Conservation (phyloP, 2,329 filamentous ascomycete species). For the Coleophoma eucalyptorum region DNA sequence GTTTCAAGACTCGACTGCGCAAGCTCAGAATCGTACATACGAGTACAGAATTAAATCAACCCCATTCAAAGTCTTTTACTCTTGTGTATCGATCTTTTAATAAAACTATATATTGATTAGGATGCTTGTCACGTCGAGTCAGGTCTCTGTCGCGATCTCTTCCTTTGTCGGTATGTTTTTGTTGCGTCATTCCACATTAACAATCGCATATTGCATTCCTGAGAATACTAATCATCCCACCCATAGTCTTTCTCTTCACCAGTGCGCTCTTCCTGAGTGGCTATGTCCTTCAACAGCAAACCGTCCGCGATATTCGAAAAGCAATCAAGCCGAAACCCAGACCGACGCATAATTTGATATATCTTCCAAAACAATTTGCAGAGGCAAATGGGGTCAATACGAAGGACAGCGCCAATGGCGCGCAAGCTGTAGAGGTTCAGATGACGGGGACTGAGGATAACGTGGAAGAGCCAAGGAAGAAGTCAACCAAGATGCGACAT, state of each 20-base stretch:
- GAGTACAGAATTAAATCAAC: neutral
- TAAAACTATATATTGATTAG: no score
- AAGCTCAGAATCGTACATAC: neutral
- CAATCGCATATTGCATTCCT: slow-evolving; percentile 8
- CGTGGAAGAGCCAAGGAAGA: neutral
- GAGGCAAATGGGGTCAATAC: neutral
- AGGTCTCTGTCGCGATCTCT: slow-evolving; percentile 67
- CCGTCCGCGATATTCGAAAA: slow-evolving; percentile 70
- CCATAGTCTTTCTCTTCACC: slow-evolving; percentile 72
- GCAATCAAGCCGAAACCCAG: slow-evolving; percentile 48
- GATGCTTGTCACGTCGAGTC: slow-evolving; percentile 59
- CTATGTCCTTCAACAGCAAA: slow-evolving; percentile 84
- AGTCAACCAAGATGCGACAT: neutral
- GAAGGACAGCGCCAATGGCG: neutral
- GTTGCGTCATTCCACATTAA: slow-evolving; percentile 4
- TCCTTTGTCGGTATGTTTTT: slow-evolving; percentile 53
- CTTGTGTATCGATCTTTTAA: no score
- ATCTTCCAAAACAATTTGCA: slow-evolving; percentile 16
- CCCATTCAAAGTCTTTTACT: neutral
- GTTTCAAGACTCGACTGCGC: neutral
- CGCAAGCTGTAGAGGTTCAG: neutral
- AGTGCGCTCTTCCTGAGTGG: slow-evolving; percentile 81
- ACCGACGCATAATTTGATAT: slow-evolving; percentile 9
- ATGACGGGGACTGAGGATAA: neutral
- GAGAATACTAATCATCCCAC: neutral